Base-by-base conservation (phyloP, 495 filamentous ascomycete species). In the Lasiosphaeria hispida region DNA sequence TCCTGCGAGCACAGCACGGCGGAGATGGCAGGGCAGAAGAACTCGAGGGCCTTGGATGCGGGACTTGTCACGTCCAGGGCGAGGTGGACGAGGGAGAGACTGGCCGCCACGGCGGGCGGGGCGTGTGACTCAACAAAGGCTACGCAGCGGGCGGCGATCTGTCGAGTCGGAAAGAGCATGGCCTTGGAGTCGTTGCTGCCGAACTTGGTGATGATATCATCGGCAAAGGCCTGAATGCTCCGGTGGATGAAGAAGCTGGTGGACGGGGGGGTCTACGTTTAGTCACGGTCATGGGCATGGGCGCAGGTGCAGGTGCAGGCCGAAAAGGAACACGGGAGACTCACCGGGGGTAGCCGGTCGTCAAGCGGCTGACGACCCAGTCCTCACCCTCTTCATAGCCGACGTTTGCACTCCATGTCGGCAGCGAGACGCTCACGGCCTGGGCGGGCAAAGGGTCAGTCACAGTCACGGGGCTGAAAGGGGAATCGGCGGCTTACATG, bases 341-440 rank as follows among this genome's bases (percentile, higher is more conserved):
- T n/a, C 63, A 89, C 83, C 87, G 83, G 57, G 94, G 94, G 74
- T 98, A 98, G 40, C 94, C 94, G 18, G 88, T 95, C 59, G 85
- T 79, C 90, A 98, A 89, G 64, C 87, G 87, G 57, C 79, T 81
- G 38, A 95, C 54, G 10, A 98, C 88, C 89, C 91, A 92, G 53
- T 85, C 78, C 67, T 94, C 81, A 33, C 92, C 93, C 71, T 97
- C 91, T 71, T 97, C 94, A 62, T 98, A 98, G 2, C 82, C 94
- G 23, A 97, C 76, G 67, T 93, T 96, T 41, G 91, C 75, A 61
- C 77, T 83, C 94, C 94, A 98, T 77, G 93, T 94, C 43, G 94
- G 94, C 35, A 98, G 79, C 3, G 95, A 97, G 17, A 96, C 91
- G 69, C 92, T 97, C 58, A 97, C 90, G 47, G 94, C 95, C 93